Conservation (phyloP, 2,329 filamentous ascomycete species). For the Pseudogymnoascus sp. region DNA sequence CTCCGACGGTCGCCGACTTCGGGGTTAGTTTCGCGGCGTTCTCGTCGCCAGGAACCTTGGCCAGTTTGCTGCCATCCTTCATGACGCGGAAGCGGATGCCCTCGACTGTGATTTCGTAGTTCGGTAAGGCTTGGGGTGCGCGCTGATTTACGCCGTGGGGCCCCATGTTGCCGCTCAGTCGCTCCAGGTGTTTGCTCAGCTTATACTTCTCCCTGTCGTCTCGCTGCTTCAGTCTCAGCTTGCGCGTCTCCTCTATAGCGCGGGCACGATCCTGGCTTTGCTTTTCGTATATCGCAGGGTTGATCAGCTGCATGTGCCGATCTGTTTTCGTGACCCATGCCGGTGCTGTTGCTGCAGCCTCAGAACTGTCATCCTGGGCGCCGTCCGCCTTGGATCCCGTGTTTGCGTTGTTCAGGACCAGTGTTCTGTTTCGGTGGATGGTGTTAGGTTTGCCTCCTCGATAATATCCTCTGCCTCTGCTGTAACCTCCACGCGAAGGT, state of each 20-base stretch:
- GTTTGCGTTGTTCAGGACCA: constrained; percentile 53
- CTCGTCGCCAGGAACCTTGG: constrained; percentile 65
- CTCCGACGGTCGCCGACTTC: constrained; percentile 65
- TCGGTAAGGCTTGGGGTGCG: constrained; percentile 33
- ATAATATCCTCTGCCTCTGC: constrained; percentile 25
- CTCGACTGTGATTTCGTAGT: constrained; percentile 61
- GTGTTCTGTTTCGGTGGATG: constrained; percentile 50
- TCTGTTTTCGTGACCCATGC: constrained; percentile 68
- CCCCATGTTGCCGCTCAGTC: constrained; percentile 26
- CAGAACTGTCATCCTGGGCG: constrained; percentile 33
- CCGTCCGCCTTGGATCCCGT: constrained; percentile 26
- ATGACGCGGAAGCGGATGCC: constrained; percentile 69
- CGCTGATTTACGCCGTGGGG: constrained; percentile 15
- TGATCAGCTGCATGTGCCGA: constrained; percentile 77
- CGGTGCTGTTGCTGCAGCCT: constrained; percentile 25
- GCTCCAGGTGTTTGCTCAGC: constrained; percentile 43
- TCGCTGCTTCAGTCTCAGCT: constrained; percentile 48
- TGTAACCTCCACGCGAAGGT: constrained; percentile 23
- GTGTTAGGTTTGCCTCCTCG: constrained; percentile 35
- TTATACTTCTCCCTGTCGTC: constrained; percentile 55
- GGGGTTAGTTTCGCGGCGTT: constrained; percentile 63
- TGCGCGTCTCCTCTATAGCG: constrained; percentile 64
- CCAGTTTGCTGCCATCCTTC: constrained; percentile 75
- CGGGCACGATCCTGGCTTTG: constrained; percentile 61
- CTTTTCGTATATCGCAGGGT: constrained; percentile 70